Evolutionary conservation across 306 rosid genomes (phyloP), one percentile per base, ranked within the genome.

Genomic region (Trichosanthes cucumerina): DNA sequence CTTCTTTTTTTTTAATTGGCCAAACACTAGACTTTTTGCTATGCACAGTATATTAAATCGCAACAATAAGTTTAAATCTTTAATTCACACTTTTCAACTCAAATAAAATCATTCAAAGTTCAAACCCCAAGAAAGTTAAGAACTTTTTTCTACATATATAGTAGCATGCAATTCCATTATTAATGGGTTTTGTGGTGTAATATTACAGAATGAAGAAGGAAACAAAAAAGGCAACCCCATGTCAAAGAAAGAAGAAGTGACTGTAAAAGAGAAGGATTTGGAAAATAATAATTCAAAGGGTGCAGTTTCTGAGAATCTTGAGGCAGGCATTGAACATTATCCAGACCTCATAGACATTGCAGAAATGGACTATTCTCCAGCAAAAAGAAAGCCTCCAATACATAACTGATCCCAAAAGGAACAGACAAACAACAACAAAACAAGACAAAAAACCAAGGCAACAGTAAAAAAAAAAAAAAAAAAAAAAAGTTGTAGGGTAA

Each of bases 331-430:
- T 21, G 85, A 82, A 71, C 86, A 82, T 21, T 85, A 85, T 78
- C 82, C 85, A 23, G 87, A 91, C 72, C 68, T 78, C 33, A 79
- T 79, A 78, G 92, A 91, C 83, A 83, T 91, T 70, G 83, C 88
- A 75, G 98, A 91, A 85, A 89, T 93, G 98, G 98, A 93, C 82
- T 93, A 91, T 83, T 89, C 98, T 82, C 91, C 98, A 44, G 95
- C 96, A 10, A 87, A 86, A 79, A 84, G 88, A 91, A 91, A 91
- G 86, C 82, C 96, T 82, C 96, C 98, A 0, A 93, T 91, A 87
- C 95, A 91, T 85, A 93, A 91, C 84, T 93, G 83, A 87, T 50
- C 43, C 53, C 78, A 39, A 11, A 53, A 16, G 71, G 12, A 60
- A 13, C 59, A 54, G 75, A 47, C 57, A 69, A 50, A 62, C 74